Conservation (phyloP, 148 eudicot species). For the Euryodendron excelsum region DNA sequence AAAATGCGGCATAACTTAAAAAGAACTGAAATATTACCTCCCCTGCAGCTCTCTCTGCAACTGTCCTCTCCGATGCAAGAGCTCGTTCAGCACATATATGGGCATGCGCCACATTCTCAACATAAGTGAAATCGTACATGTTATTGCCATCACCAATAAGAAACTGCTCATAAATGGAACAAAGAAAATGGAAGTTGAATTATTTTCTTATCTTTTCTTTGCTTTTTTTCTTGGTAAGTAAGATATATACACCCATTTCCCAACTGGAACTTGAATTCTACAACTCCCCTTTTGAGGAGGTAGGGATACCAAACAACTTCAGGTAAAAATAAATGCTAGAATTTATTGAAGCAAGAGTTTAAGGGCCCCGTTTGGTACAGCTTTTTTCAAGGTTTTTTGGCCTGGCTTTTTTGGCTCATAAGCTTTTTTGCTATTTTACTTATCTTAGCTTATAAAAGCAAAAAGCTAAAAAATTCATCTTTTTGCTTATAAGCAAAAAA, state of each 20-base stretch:
- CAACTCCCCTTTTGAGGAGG: not conserved
- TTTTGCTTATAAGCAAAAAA: too few species aligned
- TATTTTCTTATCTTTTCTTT: not conserved
- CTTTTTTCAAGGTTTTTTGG: too few species aligned
- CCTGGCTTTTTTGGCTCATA: too few species aligned
- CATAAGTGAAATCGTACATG: constrained; percentile 93
- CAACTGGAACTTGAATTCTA: not conserved
- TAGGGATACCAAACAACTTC: not conserved
- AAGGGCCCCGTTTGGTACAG: too few species aligned
- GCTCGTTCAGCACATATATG: constrained; percentile 99
- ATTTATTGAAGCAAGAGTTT: not conserved
- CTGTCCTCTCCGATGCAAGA: constrained; percentile 69
- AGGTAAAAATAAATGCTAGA: not conserved
- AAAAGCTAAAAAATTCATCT: too few species aligned
- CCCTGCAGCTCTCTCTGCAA: constrained; percentile 86
- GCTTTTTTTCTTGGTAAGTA: not conserved
- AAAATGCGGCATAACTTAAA: not conserved
- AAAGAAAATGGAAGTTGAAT: not conserved
- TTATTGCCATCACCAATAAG: constrained; percentile 91
- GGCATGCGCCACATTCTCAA: constrained; percentile 98
- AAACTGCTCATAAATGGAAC: constrained; percentile 42
- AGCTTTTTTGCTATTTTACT: too few species aligned
- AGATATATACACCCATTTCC: not conserved
- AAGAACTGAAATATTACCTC: constrained; percentile 50
- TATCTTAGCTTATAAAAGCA: too few species aligned